Evolutionary conservation across 2,329 filamentous ascomycete species (phyloP).

Genomic region (Leptodontidium sp.): DNA sequence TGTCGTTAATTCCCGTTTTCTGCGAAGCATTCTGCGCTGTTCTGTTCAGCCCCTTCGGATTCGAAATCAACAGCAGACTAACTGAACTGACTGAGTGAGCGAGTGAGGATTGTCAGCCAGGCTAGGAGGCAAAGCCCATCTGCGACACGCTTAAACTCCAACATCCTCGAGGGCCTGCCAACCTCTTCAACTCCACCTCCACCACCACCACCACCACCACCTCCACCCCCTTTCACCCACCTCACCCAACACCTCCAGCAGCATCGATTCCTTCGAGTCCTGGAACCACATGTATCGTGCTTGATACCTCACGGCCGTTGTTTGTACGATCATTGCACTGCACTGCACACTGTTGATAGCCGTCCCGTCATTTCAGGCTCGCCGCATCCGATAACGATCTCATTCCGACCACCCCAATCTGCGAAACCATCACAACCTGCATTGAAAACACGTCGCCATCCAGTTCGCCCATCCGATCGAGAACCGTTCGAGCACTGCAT

Average conservation of each 20-base stretch:
- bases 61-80: background rate
- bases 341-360: slow-evolving; percentile 10
- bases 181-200: slow-evolving; percentile 22
- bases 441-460: slow-evolving; percentile 28
- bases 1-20: background rate
- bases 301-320: slow-evolving; percentile 30
- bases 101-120: slow-evolving; percentile 6
- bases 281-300: slow-evolving; percentile 25
- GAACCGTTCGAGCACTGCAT: slow-evolving; percentile 34
- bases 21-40: background rate
- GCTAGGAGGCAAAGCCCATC: slow-evolving; percentile 18
- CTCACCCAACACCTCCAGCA: slow-evolving; percentile 19
- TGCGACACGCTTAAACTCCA: slow-evolving; percentile 35
- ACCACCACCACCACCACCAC: slow-evolving; percentile 8
- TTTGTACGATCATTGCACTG: slow-evolving; percentile 37
- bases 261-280: slow-evolving; percentile 33
- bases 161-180: slow-evolving; percentile 21
- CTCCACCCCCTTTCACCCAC: slow-evolving; percentile 6
- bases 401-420: slow-evolving; percentile 27
- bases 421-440: slow-evolving; percentile 35
- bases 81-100: no score
- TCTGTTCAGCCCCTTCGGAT: background rate
- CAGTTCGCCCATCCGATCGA: slow-evolving; percentile 12
- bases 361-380: slow-evolving; percentile 29
- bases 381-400: slow-evolving; percentile 38